Conservation (phyloP, 805 yeast genomes). For the Lipomyces kockii region DNA sequence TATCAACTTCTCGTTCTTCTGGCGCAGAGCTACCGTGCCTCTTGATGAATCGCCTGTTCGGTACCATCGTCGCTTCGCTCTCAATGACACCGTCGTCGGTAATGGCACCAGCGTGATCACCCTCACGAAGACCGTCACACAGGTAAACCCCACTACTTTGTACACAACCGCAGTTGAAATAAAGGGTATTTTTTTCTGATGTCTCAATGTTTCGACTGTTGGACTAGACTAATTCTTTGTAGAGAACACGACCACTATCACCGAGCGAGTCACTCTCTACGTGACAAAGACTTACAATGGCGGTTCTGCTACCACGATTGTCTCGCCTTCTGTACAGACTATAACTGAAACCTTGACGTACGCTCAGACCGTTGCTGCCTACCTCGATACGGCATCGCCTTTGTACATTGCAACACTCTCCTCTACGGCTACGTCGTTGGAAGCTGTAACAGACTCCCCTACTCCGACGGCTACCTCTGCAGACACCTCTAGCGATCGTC, state of each 20-base stretch:
- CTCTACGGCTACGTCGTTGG: not conserved
- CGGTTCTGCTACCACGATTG: conserved; percentile 1
- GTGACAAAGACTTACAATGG: conserved; percentile 10
- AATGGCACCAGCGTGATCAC: not conserved
- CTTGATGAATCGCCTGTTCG: not conserved
- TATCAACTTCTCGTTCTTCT: not conserved
- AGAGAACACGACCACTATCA: conserved; percentile 17
- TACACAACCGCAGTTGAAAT: conserved; percentile 17
- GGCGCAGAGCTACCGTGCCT: not conserved
- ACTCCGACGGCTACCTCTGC: not conserved
- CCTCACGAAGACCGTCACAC: not conserved
- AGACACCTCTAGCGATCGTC: not conserved
- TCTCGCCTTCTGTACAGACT: conserved; percentile 12
- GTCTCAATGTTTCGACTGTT: not conserved
- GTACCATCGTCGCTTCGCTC: not conserved
- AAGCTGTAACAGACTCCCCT: not conserved
- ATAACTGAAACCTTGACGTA: conserved; percentile 15
- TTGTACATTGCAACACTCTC: conserved; percentile 10
- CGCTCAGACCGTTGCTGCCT: conserved; percentile 9
- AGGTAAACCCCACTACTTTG: not conserved
- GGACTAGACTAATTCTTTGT: not conserved
- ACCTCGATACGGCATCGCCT: conserved; percentile 16
- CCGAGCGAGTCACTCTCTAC: conserved; percentile 12
- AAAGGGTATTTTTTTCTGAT: not conserved
- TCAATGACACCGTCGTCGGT: not conserved